A percentile compares a stretch with the other conserved stretches of the same genome.
Evolutionary conservation across 805 yeast species (phyloP).

Genomic region (Candida xyloterini): DNA sequence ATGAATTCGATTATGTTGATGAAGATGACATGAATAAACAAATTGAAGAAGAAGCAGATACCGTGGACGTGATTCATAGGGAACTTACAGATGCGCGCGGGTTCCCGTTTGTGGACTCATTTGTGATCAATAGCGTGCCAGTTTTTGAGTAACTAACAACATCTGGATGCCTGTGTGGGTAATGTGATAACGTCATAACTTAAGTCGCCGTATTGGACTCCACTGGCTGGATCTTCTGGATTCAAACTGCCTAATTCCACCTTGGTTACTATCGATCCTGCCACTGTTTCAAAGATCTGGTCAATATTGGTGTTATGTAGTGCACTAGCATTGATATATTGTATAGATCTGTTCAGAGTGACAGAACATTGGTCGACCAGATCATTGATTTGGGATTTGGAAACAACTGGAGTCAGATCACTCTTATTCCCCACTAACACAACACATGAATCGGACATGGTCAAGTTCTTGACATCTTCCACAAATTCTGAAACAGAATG

Average conservation of each 20-base stretch:
- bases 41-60: conserved; percentile 55
- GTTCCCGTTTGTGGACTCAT: conserved; percentile 51
- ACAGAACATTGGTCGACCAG: conserved; percentile 24
- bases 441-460: conserved; percentile 27
- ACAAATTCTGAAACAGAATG: conserved; percentile 30
- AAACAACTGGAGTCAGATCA: conserved; percentile 23
- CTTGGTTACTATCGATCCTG: conserved; percentile 41
- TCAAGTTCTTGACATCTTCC: conserved; percentile 30
- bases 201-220: conserved; percentile 47
- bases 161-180: not conserved
- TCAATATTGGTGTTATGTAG: conserved; percentile 39
- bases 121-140: conserved; percentile 45
- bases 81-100: conserved; percentile 75
- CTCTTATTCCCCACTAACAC: conserved; percentile 36
- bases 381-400: conserved; percentile 13
- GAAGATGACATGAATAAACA: conserved; percentile 62
- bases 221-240: conserved; percentile 44
- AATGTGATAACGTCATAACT: conserved; percentile 13
- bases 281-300: conserved; percentile 38
- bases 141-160: conserved; percentile 8
- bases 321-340: conserved; percentile 41
- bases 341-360: conserved; percentile 31
- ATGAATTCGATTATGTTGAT: conserved; percentile 81
- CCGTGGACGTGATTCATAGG: conserved; percentile 61
- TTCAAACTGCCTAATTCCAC: conserved; percentile 46